phyloP scores from a whole-genome alignment of 1,284 basidiomycete species.

The Quambalaria eucalypti region DNA sequence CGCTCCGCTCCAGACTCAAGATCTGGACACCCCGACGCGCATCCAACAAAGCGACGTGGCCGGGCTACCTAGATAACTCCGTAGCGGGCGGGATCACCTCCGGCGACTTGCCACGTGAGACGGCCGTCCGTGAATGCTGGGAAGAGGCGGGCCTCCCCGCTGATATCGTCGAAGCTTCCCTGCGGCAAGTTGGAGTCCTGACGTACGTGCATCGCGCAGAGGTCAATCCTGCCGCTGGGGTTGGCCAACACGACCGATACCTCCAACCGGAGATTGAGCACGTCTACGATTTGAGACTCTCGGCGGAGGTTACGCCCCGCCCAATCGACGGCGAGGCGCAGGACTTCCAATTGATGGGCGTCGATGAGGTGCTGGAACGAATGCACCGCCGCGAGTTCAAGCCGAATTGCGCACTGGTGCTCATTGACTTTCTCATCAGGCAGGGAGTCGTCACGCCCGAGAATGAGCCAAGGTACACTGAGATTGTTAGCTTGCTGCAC shows the following conservation, averaged over 20 bases:
- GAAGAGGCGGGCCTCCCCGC: constrained; percentile 77
- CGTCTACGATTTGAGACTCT: constrained; percentile 33
- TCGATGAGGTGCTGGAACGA: constrained; percentile 28
- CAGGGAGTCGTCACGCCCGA: constrained; percentile 60
- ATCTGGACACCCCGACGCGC: constrained; percentile 84
- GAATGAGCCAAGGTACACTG: neutral
- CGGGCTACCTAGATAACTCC: constrained; percentile 35
- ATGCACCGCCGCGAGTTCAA: constrained; percentile 62
- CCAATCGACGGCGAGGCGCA: constrained; percentile 89
- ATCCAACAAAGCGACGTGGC: constrained; percentile 68
- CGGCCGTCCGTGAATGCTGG: constrained; percentile 80
- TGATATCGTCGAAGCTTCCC: constrained; percentile 52
- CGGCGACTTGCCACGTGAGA: constrained; percentile 65
- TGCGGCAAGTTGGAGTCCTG: constrained; percentile 29
- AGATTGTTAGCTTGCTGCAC: neutral
- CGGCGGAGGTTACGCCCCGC: constrained; percentile 53
- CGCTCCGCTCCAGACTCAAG: constrained; percentile 16
- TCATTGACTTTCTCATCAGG: constrained; percentile 74
- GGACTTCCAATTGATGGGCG: constrained; percentile 57
- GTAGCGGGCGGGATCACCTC: constrained; percentile 56
- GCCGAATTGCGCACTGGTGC: constrained; percentile 67
- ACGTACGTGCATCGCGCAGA: constrained; percentile 58
- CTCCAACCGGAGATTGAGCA: constrained; percentile 45
- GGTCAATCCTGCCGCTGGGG: no score
- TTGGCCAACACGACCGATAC: constrained; percentile 49